Evolutionary conservation across 2,329 filamentous ascomycete species (phyloP), one percentile per base, ranked within the genome.

Genomic region (Neofusicoccum sp.): DNA sequence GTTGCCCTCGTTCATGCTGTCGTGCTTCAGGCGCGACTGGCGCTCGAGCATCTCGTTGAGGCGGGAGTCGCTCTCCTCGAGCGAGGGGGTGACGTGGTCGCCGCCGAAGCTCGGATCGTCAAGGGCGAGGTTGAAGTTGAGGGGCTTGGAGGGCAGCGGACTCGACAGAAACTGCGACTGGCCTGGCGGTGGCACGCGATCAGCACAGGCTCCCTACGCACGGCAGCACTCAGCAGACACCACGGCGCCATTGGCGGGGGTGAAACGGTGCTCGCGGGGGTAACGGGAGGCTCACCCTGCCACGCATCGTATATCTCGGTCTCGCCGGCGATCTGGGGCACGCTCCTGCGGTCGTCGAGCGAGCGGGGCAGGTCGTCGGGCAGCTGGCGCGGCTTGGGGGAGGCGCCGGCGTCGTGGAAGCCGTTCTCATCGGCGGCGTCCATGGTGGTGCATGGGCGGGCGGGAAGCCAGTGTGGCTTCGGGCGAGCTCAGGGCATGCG

Each of bases 221-320:
- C 29, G 12, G 48, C 7, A 7, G 54, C 58, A 64, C 63, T 11
- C 34, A 1, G 34, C 4, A 41, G 37, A 54, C 33, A 54, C n/a
- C 50, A 49, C 16, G 31, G 22, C 4, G 16, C 58, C 6, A 16
- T 22, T 33, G 29, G 14, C 33, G 28, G 14, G 5, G 58, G 34
- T 36, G 29, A 31, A 45, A 59, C 44, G 59, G 28, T 54, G 41
- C 65, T 9, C 34, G 28, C 60, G 65, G 47, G 63, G 61, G 9
- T n/a, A 9, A 12, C 3, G 16, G 12, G 34, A 28, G 22, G 66
- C 83, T 74, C 76, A 89, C 94, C 94, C 88, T 98, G 93, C 95
- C 95, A 99, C 69, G 92, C 95, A 84, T 99, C 95, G 77, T 98
- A 99, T 81, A 97, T 92, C 82, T 98, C 95, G 44, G 93, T 97